Percentiles rank a stretch among this genome's conserved stretches.
Conservation (phyloP, 352 stramenopile genomes). For the Phytophthora brassicae region DNA sequence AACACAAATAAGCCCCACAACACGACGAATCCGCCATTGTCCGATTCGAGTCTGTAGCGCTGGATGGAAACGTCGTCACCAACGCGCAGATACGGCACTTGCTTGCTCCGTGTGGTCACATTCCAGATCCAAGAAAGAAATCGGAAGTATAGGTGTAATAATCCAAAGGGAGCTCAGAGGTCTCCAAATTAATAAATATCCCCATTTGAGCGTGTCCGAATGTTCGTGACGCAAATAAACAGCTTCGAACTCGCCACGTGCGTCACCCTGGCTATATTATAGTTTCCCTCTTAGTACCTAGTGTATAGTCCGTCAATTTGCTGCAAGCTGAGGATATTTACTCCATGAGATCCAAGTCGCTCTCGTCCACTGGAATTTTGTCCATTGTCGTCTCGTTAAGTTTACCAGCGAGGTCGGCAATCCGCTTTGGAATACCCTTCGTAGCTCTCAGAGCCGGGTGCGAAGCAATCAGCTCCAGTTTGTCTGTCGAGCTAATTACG, state of each 20-base stretch:
- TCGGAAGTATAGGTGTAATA: no score
- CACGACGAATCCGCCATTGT: no score
- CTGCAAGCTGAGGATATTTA: slow-evolving; percentile 12
- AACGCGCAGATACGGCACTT: no score
- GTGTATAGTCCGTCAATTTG: background rate
- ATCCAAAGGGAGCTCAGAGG: no score
- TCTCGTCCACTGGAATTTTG: slow-evolving; percentile 49
- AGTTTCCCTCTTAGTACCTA: slow-evolving; percentile 13
- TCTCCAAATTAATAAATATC: no score
- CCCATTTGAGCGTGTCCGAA: background rate
- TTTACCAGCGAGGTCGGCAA: slow-evolving; percentile 69
- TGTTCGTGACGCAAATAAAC: no score
- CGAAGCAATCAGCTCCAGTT: slow-evolving; percentile 74
- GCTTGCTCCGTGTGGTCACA: no score
- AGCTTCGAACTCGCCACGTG: background rate
- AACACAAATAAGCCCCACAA: no score
- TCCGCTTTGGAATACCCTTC: slow-evolving; percentile 61
- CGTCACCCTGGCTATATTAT: slow-evolving; percentile 21
- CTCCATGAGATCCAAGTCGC: slow-evolving; percentile 37
- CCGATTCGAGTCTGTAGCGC: no score
- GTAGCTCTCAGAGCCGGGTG: slow-evolving; percentile 66
- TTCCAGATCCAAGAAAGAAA: no score
- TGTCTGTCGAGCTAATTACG: slow-evolving; percentile 42
- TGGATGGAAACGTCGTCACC: no score
- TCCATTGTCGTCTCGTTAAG: slow-evolving; percentile 76